A percentile compares a stretch with the other conserved stretches of the same genome.
These are phyloP conservation scores for Magnusiomyces sp. DNA, from an alignment of 1,139 yeast genomes.

Conservation along the genomic window DNA sequence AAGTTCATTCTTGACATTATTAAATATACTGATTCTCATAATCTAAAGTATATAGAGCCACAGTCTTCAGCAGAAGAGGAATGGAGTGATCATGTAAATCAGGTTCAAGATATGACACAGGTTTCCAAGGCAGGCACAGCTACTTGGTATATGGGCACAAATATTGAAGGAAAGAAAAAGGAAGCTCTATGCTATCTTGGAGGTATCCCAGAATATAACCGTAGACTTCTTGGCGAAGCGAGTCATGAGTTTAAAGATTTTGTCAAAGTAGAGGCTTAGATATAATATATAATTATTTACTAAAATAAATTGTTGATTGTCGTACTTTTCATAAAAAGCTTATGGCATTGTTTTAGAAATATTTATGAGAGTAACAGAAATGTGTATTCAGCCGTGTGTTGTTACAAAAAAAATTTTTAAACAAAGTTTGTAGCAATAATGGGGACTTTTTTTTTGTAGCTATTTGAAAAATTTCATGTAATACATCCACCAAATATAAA, in stretches of 20 bases:
- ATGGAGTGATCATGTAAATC: conserved; percentile 11
- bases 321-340: too few relatives aligned
- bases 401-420: too few relatives aligned
- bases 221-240: conserved; percentile 8
- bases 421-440: too few relatives aligned
- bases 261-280: conserved; percentile 3
- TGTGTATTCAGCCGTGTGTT: too few relatives aligned
- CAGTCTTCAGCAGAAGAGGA: conserved; percentile 15
- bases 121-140: conserved; percentile 8
- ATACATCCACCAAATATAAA: too few relatives aligned
- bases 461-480: too few relatives aligned
- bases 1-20: conserved; percentile 21
- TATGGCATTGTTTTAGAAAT: too few relatives aligned
- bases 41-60: conserved; percentile 17
- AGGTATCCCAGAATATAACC: conserved; percentile 17
- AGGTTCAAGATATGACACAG: conserved; percentile 16
- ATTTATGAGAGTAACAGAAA: too few relatives aligned
- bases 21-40: conserved; percentile 12
- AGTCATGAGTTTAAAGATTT: conserved; percentile 15
- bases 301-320: too few relatives aligned
- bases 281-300: too few relatives aligned
- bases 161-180: conserved; percentile 14
- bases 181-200: conserved; percentile 14
- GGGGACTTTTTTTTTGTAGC: too few relatives aligned
- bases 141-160: conserved; percentile 16